phyloP scores from a whole-genome alignment of 2,329 filamentous ascomycete species.

The Stachybotrys echinatus region DNA sequence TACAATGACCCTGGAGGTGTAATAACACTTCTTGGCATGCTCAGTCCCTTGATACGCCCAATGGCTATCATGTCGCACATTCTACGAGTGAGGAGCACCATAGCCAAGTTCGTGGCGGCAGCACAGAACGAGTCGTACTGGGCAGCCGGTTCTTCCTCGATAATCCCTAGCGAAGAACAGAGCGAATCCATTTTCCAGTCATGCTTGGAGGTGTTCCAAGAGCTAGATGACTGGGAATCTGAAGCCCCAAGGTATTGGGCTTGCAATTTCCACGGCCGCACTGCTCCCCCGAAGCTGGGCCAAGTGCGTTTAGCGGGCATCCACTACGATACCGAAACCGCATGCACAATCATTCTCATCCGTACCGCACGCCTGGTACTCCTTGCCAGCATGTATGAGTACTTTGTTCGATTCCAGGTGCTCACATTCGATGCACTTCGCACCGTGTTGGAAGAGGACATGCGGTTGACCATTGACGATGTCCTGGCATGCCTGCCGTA shows the following conservation, averaged over 20 bases:
- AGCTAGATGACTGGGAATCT: conserved; percentile 20
- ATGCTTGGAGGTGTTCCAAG: conserved; percentile 23
- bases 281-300: conserved; percentile 18
- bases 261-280: conserved; percentile 20
- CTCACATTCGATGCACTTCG: too few relatives aligned
- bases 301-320: conserved; percentile 11
- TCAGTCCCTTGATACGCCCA: conserved; percentile 22
- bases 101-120: too few relatives aligned
- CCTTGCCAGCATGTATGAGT: conserved; percentile 20
- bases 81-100: conserved; percentile 9
- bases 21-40: conserved; percentile 17
- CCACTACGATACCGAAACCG: conserved; percentile 23
- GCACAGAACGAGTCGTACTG: conserved; percentile 1
- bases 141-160: too few relatives aligned
- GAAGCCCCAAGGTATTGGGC: conserved; percentile 25
- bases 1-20: conserved; percentile 25
- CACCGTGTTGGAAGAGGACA: not conserved
- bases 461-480: conserved; percentile 20
- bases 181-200: conserved; percentile 6
- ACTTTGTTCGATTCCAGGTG: conserved; percentile 11
- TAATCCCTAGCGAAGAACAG: not conserved
- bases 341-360: conserved; percentile 24
- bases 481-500: conserved; percentile 24
- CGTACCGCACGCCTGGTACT: conserved; percentile 24
- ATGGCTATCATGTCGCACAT: conserved; percentile 24